Base-by-base conservation (phyloP, 257 asterid species). In the Solanum peruvianum region DNA sequence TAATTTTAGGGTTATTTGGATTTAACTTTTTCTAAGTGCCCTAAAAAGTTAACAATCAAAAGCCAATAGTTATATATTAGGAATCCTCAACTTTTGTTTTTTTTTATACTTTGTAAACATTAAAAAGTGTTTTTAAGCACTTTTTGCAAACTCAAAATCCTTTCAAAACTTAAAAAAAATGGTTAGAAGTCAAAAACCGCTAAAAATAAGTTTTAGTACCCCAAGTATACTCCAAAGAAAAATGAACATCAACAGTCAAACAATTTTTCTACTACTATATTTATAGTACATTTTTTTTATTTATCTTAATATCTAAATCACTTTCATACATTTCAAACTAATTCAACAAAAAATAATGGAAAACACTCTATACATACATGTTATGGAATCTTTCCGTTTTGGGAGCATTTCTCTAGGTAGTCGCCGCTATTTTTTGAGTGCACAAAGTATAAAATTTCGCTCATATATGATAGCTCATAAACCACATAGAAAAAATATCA, bases 401-500 rank as follows among this genome's bases (percentile, higher is more conserved):
- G 72, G 72, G 72, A 64, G 35, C 31, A 64, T 35, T 64, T 64
- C 29, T 64, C 70, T 9, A 62, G 31, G 70, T 62, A 62, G 23
- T 16, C 0, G 3, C 8, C n/a, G n/a, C n/a, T n/a, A n/a, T n/a
- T n/a, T n/a, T n/a, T n/a, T n/a, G n/a, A n/a, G n/a, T n/a, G n/a
- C n/a, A n/a, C n/a, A n/a, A n/a, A n/a, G n/a, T n/a, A n/a, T n/a
- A n/a, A n/a, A n/a, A n/a, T n/a, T n/a, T 5, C 9, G 1, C 1
- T 49, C 9, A 16, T 49, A 49, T 49, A 1, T 3, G 16, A 49
- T 49, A 52, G 4, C 2, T 52, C 1, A 1, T 9, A 16, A 52
- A 52, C 0, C 4, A 6, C 0, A 1, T 16, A 52, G 9, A 6
- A 52, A 3, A 52, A 21, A 1, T 52, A 2, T 6, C 21, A 21